phyloP scores from a whole-genome alignment of 176 grass and related monocot genomes.

The Ananas comosus region DNA sequence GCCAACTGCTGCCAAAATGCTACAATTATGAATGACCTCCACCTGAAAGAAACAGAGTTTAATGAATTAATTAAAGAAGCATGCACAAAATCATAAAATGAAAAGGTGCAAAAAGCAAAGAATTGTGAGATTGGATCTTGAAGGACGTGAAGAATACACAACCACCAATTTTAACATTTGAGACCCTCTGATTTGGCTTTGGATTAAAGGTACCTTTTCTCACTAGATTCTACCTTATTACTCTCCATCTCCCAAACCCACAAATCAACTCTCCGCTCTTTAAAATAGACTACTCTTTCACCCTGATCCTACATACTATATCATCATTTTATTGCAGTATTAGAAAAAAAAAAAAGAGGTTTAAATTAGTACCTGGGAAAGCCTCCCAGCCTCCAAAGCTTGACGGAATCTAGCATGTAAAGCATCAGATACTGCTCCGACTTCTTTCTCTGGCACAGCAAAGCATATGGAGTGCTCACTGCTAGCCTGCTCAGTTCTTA shows the following conservation, averaged over 20 bases:
- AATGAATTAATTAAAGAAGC: background rate
- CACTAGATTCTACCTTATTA: no score
- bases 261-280: no score
- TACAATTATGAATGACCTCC: slow-evolving; percentile 78
- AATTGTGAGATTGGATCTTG: background rate
- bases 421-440: slow-evolving; percentile 62
- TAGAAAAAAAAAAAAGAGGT: background rate
- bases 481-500: slow-evolving; percentile 57
- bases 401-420: slow-evolving; percentile 67
- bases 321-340: background rate
- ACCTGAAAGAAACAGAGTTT: slow-evolving; percentile 45
- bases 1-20: slow-evolving; percentile 96
- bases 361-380: slow-evolving; percentile 55
- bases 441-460: slow-evolving; percentile 95
- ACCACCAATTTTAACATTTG: no score
- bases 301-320: no score
- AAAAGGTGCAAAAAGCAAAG: background rate
- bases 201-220: no score
- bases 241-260: no score
- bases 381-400: slow-evolving; percentile 78
- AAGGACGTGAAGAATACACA: no score
- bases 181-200: no score
- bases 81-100: background rate
- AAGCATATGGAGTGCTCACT: slow-evolving; percentile 98
- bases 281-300: no score